phyloP scores from a whole-genome alignment of 495 filamentous ascomycete genomes.

The Aspergillus baeticus region DNA sequence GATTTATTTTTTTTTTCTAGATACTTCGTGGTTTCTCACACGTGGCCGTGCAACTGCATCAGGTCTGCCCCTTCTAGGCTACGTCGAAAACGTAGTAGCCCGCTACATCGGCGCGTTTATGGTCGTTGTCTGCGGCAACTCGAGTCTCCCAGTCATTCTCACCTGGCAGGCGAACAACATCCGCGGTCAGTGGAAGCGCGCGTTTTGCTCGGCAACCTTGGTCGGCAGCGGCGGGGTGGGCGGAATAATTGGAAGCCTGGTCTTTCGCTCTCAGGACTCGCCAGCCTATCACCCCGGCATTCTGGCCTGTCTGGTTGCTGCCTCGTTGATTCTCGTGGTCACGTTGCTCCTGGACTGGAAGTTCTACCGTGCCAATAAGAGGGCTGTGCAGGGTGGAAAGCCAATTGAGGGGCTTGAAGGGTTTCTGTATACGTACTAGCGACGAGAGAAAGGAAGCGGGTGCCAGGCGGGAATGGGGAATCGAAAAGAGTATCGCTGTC shows the following conservation, averaged over 20 bases:
- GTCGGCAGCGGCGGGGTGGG: constrained; percentile 57
- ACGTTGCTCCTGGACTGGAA: no score
- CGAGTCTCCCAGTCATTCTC: constrained; percentile 55
- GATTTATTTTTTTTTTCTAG: no score
- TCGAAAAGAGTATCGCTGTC: no score
- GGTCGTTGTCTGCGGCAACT: constrained; percentile 55
- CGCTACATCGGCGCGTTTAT: constrained; percentile 67
- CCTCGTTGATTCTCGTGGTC: no score
- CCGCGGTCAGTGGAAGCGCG: constrained; percentile 65
- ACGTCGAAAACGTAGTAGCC: constrained; percentile 42
- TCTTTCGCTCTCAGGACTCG: constrained; percentile 57
- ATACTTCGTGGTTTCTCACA: no score
- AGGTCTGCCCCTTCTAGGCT: constrained; percentile 54
- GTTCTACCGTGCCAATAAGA: no score
- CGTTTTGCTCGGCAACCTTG: constrained; percentile 54
- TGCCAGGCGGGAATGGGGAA: no score
- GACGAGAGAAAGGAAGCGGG: no score
- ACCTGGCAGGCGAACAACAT: constrained; percentile 66
- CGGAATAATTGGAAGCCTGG: constrained; percentile 54
- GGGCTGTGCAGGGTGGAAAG: no score
- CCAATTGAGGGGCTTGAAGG: no score
- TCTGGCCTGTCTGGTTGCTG: constrained; percentile 47
- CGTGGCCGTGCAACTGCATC: constrained; percentile 44
- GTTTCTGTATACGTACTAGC: no score
- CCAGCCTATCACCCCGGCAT: constrained; percentile 56